Evolutionary conservation across 139 green algal genomes (phyloP).

Genomic region (Picochlorum sp.): DNA sequence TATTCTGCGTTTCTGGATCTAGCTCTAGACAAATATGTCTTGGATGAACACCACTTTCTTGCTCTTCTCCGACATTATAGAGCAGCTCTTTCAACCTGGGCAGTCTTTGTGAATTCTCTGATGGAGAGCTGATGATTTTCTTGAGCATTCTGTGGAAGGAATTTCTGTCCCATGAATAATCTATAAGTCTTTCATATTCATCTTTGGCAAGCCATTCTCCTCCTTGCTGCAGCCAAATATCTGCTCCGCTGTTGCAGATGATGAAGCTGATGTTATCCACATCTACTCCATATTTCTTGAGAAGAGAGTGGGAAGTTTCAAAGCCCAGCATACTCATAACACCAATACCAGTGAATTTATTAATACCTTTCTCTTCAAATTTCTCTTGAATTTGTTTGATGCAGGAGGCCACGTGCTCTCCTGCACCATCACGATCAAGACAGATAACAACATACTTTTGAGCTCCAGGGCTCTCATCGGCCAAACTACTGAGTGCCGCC

Average conservation of each 20-base stretch:
- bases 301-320: constrained; percentile 26
- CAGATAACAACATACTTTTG: constrained; percentile 27
- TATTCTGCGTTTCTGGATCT: constrained; percentile 19
- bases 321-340: constrained; percentile 56
- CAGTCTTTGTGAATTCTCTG: constrained; percentile 15
- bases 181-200: constrained; percentile 46
- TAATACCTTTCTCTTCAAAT: constrained; percentile 7
- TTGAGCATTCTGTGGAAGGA: constrained; percentile 31
- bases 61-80: constrained; percentile 26
- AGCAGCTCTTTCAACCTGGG: constrained; percentile 35
- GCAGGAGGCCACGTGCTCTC: constrained; percentile 7
- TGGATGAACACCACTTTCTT: constrained; percentile 25
- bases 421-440: constrained; percentile 25
- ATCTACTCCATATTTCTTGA: constrained; percentile 21
- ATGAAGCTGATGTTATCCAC: constrained; percentile 44
- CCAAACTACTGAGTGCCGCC: background rate
- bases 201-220: constrained; percentile 41
- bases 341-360: constrained; percentile 37
- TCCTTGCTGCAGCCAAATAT: constrained; percentile 41
- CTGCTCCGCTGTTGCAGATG: constrained; percentile 54
- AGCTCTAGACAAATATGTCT: constrained; percentile 36
- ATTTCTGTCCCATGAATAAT: constrained; percentile 41
- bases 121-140: constrained; percentile 35
- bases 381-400: constrained; percentile 8
- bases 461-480: background rate